These are phyloP conservation scores for Hymenoscyphus salicellus DNA, from an alignment of 2,329 filamentous ascomycete species.

Conservation along the genomic window DNA sequence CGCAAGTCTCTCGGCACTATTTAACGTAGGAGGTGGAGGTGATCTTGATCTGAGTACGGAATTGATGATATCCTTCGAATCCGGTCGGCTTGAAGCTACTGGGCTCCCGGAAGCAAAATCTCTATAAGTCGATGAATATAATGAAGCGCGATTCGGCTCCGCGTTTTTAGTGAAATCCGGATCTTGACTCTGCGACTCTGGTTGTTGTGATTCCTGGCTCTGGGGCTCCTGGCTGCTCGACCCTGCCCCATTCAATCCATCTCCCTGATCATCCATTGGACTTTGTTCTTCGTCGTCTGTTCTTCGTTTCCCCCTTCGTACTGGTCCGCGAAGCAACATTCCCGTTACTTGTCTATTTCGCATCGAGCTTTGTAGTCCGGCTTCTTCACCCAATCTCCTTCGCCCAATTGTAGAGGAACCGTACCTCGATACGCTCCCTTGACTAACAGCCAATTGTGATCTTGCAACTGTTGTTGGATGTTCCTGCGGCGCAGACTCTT, in stretches of 20 bases:
- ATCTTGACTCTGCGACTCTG: constrained; percentile 31
- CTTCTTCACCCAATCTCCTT: constrained; percentile 58
- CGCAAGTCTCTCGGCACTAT: constrained; percentile 32
- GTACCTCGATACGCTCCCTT: constrained; percentile 54
- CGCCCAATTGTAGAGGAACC: constrained; percentile 48
- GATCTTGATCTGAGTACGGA: constrained; percentile 32
- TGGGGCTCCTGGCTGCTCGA: constrained; percentile 34
- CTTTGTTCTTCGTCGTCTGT: constrained; percentile 48
- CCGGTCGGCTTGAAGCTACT: constrained; percentile 27
- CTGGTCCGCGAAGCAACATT: constrained; percentile 75
- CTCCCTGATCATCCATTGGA: constrained; percentile 35
- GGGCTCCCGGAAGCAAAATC: constrained; percentile 52
- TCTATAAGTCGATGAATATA: constrained; percentile 27
- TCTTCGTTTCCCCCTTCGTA: constrained; percentile 67
- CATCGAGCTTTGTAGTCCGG: constrained; percentile 68
- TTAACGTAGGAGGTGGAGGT: constrained; percentile 30
- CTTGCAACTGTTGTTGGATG: constrained; percentile 48
- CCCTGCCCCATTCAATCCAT: constrained; percentile 33
- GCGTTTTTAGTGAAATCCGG: constrained; percentile 25
- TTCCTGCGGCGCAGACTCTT: constrained; percentile 27
- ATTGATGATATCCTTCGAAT: constrained; percentile 20
- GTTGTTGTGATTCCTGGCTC: constrained; percentile 26
- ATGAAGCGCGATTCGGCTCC: constrained; percentile 38
- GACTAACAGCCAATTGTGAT: constrained; percentile 45
- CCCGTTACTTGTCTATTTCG: constrained; percentile 75